Evolutionary conservation across 2,329 filamentous ascomycete species (phyloP).

Genomic region (Fusarium poae): DNA sequence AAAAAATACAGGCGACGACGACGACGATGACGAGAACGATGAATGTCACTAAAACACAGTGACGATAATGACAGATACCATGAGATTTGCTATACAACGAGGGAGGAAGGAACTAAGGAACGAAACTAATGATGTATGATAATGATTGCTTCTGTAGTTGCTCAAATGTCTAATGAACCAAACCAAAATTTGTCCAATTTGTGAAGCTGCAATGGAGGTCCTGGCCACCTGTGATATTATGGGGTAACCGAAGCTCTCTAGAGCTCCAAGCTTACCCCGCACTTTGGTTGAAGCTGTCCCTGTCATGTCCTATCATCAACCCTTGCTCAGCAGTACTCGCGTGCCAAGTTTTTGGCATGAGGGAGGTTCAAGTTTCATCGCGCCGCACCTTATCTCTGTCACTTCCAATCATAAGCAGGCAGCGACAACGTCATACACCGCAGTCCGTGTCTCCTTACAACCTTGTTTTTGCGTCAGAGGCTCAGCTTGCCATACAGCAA

Average conservation of each 20-base stretch:
- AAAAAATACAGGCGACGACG: slow-evolving; percentile 1
- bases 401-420: slow-evolving; percentile 20
- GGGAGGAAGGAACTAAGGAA: not conserved
- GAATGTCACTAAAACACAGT: slow-evolving; percentile 5
- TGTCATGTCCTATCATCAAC: not conserved
- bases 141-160: slow-evolving; percentile 7
- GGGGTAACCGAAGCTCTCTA: slow-evolving; percentile 3
- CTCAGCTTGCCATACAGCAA: slow-evolving; percentile 10
- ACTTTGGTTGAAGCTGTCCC: not conserved
- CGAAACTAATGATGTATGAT: not conserved
- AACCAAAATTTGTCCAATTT: not conserved
- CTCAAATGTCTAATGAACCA: not conserved
- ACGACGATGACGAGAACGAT: not conserved
- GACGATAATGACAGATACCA: slow-evolving; percentile 10
- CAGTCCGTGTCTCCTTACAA: slow-evolving; percentile 3
- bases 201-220: not conserved
- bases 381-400: slow-evolving; percentile 1
- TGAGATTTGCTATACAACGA: not conserved
- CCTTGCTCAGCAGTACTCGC: not conserved
- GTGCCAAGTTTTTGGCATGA: not conserved
- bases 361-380: not conserved
- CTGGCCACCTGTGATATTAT: slow-evolving; percentile 9
- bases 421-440: slow-evolving; percentile 40
- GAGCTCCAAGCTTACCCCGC: slow-evolving; percentile 5
- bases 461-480: slow-evolving; percentile 36